Evolutionary conservation across 345 rosid genomes (phyloP), one percentile per base, ranked within the genome.

Genomic region (Dimocarpus longan): DNA sequence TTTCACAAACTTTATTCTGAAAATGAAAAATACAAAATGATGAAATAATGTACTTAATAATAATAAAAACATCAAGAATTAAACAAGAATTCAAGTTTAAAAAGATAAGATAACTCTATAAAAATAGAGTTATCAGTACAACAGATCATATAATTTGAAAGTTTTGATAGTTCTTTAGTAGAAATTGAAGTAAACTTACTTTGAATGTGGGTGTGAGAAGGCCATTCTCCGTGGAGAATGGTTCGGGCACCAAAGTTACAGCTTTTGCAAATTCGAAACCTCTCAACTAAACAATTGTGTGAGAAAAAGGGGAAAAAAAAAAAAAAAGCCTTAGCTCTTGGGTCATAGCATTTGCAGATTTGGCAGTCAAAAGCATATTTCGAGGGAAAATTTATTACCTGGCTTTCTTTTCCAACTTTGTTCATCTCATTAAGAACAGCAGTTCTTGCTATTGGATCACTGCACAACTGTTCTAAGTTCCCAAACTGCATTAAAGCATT

Each of bases 201-300:
- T 93, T 93, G 75, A 92, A 92, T 54, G 98, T 95, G 48, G 98
- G 95, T 43, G 98, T 95, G 21, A 95, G 88, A 46, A 95, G 92
- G n/a, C 90, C 98, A 78, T 90, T 92, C 85, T 95, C 97, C 68
- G 88, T 40, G 2, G 97, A 85, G 79, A 95, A 93, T 26, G 90
- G 95, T 80, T 91, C 98, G 8, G 86, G 83, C 83, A 93, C 97
- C 84, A 95, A 86, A 39, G 92, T 92, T 76, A 93, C 91, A 56
- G 95, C 95, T 87, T 86, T 95, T 70, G 90, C 98, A 82, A 86
- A 89, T 78, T 90, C 92, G 22, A 92, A 92, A 70, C 93, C 93
- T 84, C 89, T 88, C 87, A 92, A 79, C 93, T 92, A 37, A 59
- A 72, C 40, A 80, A 80, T 78, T 70, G 65, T 56, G 26, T 56